These are phyloP conservation scores for Rhizopogon sp. DNA, from an alignment of 768 basidiomycete genomes.

Conservation along the genomic window DNA sequence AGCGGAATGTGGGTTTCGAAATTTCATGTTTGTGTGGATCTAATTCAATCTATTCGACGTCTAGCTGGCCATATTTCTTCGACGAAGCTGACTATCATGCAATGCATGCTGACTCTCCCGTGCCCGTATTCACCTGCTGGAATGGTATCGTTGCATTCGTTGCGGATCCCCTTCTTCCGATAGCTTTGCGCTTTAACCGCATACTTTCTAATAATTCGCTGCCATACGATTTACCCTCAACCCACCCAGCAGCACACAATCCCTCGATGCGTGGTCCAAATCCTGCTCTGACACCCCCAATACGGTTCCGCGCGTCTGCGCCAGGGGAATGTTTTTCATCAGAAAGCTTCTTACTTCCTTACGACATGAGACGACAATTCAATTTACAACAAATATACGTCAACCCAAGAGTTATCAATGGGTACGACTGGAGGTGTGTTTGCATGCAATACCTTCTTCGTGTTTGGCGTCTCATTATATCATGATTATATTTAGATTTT, in stretches of 20 bases:
- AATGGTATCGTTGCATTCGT: conserved; percentile 38
- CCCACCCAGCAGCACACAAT: conserved; percentile 24
- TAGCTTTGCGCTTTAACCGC: conserved; percentile 30
- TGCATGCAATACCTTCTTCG: not conserved
- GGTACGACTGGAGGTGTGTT: conserved; percentile 31
- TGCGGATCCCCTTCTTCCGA: conserved; percentile 37
- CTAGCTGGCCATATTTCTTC: conserved; percentile 38
- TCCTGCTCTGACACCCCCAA: conserved; percentile 27
- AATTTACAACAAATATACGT: conserved; percentile 30
- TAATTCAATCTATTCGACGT: not conserved
- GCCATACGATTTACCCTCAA: conserved; percentile 17
- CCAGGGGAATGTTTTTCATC: conserved; percentile 30
- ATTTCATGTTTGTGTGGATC: not conserved
- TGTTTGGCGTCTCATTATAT: not conserved
- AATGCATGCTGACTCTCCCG: conserved; percentile 33
- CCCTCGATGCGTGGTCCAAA: conserved; percentile 12
- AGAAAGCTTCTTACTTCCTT: conserved; percentile 38
- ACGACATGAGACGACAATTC: conserved; percentile 38
- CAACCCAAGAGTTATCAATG: conserved; percentile 36
- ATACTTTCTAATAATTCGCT: conserved; percentile 30
- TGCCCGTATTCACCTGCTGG: conserved; percentile 42
- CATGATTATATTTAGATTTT: conserved; percentile 13
- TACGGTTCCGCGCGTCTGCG: conserved; percentile 25
- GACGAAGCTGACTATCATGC: conserved; percentile 31
- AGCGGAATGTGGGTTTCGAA: conserved; percentile 2